Conservation (phyloP, 768 basidiomycete species). For the Floccularia luteovirens region DNA sequence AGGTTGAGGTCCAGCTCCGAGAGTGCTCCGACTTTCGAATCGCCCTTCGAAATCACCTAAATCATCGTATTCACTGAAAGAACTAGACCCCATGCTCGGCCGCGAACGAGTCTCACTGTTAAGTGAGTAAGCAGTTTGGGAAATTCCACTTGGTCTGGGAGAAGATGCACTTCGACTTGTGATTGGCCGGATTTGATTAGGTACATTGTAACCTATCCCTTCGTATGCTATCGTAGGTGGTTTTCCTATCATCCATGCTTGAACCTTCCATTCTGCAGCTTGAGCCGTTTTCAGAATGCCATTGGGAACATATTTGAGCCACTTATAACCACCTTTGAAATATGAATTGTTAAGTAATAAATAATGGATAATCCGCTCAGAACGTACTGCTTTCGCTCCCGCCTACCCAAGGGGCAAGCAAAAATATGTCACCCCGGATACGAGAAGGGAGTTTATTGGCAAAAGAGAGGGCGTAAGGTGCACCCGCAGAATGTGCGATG, state of each 20-base stretch:
- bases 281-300: constrained; percentile 91
- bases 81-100: constrained; percentile 65
- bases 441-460: constrained; percentile 70
- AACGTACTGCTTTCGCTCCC: constrained; percentile 78
- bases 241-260: constrained; percentile 97
- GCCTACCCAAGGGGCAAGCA: constrained; percentile 97
- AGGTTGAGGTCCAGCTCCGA: constrained; percentile 35
- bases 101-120: constrained; percentile 38
- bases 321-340: constrained; percentile 88
- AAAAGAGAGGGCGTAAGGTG: constrained; percentile 89
- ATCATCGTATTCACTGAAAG: constrained; percentile 85
- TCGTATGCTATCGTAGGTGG: constrained; percentile 79
- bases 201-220: constrained; percentile 77
- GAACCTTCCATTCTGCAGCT: constrained; percentile 95
- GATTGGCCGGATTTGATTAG: constrained; percentile 13
- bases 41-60: constrained; percentile 80
- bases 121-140: constrained; percentile 22
- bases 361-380: constrained; percentile 1
- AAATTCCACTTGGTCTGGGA: constrained; percentile 18
- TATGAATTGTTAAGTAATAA: constrained; percentile 6
- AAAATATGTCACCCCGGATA: constrained; percentile 75
- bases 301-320: constrained; percentile 95
- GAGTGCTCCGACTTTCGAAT: constrained; percentile 74
- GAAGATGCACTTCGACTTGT: constrained; percentile 15
- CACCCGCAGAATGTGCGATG: constrained; percentile 94